Evolutionary conservation across 192 early-diverging fungal species (phyloP).

Genomic region (Pilobolus umbonatus): DNA sequence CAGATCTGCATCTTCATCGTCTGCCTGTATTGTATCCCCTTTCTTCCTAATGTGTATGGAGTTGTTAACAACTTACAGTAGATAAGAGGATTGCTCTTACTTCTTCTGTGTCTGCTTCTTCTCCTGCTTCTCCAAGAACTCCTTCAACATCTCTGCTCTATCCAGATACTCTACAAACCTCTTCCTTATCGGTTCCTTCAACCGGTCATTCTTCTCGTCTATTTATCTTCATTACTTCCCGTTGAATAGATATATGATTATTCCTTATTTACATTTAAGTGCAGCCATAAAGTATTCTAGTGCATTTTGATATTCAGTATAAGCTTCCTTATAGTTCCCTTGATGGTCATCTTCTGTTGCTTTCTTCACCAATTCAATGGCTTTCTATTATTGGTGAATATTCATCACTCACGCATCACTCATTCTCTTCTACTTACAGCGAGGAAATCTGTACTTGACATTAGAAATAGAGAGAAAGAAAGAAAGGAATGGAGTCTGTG

Average conservation of each 20-base stretch:
- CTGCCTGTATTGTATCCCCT: conserved; percentile 38
- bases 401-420: neutral
- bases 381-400: conserved; percentile 52
- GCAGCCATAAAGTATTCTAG: conserved; percentile 92
- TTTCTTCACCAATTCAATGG: conserved; percentile 86
- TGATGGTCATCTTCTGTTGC: conserved; percentile 91
- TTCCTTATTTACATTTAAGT: conserved; percentile 73
- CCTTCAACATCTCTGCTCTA: conserved; percentile 91
- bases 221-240: too few relatives aligned
- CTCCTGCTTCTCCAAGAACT: conserved; percentile 66
- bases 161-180: conserved; percentile 89
- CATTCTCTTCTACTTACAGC: conserved; percentile 3
- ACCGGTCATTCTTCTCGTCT: conserved; percentile 94
- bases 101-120: conserved; percentile 61
- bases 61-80: too few relatives aligned
- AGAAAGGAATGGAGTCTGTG: too few relatives aligned
- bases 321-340: conserved; percentile 89
- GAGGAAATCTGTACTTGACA: conserved; percentile 25
- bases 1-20: conserved; percentile 68
- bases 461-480: conserved; percentile 4
- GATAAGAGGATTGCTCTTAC: too few relatives aligned
- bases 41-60: too few relatives aligned
- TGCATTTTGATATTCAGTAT: conserved; percentile 79
- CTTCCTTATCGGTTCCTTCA: conserved; percentile 78
- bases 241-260: neutral